Base-by-base conservation (phyloP, 352 stramenopile species). In the Phytopythium ostracodes region DNA sequence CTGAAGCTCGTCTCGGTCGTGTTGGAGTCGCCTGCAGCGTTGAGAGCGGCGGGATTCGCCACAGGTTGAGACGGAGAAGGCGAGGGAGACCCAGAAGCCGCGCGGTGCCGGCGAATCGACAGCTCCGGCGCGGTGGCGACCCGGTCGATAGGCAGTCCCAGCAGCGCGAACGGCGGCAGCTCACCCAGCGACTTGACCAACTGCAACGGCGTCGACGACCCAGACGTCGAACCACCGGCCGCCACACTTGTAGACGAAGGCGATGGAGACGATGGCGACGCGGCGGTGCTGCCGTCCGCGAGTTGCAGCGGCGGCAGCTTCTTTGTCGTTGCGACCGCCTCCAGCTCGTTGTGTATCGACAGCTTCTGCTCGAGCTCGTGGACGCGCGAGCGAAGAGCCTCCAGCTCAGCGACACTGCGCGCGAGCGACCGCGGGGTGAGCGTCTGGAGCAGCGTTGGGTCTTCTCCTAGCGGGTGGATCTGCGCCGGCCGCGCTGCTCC, bases 391-490 rank as follows among this genome's bases (percentile, higher is more conserved):
- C 72, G 72, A 35, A 89, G 35, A 8, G 73, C 68, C 22, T 86
- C 72, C 0, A 89, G 71, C 40, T 88, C 79, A 0, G 77, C 71
- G 60, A 87, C 75, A 33, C 62, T 89, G 42, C 81, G 76, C 1
- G 81, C 79, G n/a, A 88, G 62, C 5, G 76, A 77, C 4, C 79
- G 72, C 6, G 77, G 79, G 17, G 76, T 89, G 20, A 91, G 76
- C 29, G 66, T 73, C 60, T 76, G 60, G 43, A 75, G 65, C 29
- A 86, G 50, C 12, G 56, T 65, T 7, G 75, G 75, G 27, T 87
- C 69, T 15, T 83, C 64, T 22, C 77, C 70, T 4, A 91, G 69
- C 56, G 75, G 75, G n/a, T 73, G 64, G 58, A 91, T 82, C 65
- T 84, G 75, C 14, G 53, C 53, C 14, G 53, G 53, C 17, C 53